Evolutionary conservation across 495 filamentous ascomycete species (phyloP).

Genomic region (Penicillium mononematosum): DNA sequence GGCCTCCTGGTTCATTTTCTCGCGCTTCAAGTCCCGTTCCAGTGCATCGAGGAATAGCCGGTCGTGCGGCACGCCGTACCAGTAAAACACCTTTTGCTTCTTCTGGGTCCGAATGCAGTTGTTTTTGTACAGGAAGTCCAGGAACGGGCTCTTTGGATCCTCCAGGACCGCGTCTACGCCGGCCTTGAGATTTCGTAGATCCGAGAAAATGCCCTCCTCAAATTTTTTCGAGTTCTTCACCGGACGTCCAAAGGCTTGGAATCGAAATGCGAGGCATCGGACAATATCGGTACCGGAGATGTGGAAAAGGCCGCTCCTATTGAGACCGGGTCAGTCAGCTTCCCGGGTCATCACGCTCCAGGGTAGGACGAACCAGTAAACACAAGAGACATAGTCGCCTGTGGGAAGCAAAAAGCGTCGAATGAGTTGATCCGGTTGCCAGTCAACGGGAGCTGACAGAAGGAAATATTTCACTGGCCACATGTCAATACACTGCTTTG

Average conservation of each 20-base stretch:
- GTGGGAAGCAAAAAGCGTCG: conserved; percentile 92
- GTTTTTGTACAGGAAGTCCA: conserved; percentile 99
- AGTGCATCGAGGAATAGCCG: conserved; percentile 95
- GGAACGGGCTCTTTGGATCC: conserved; percentile 96
- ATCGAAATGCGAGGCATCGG: conserved; percentile 94
- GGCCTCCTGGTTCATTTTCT: conserved; percentile 98
- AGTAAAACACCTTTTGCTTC: conserved; percentile 99
- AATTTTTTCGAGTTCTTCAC: conserved; percentile 99
- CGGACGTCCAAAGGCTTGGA: conserved; percentile 95
- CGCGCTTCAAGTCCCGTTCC: conserved; percentile 94
- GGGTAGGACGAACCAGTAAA: conserved; percentile 70
- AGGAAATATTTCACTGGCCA: conserved; percentile 96
- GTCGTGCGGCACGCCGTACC: conserved; percentile 99
- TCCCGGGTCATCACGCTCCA: conserved; percentile 1
- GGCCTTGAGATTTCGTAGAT: conserved; percentile 95
- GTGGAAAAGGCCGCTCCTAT: conserved; percentile 96
- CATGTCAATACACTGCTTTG: conserved; percentile 17
- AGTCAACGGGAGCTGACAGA: conserved; percentile 96
- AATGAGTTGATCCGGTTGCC: conserved; percentile 95
- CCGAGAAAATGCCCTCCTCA: conserved; percentile 98
- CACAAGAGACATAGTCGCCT: conserved; percentile 97
- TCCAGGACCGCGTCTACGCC: conserved; percentile 98
- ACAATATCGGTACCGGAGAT: conserved; percentile 99
- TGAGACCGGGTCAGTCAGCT: conserved; percentile 5
- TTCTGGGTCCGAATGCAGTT: conserved; percentile 99